These are phyloP conservation scores for Nyssa sinensis DNA, from an alignment of 148 eudicot species.

Conservation along the genomic window DNA sequence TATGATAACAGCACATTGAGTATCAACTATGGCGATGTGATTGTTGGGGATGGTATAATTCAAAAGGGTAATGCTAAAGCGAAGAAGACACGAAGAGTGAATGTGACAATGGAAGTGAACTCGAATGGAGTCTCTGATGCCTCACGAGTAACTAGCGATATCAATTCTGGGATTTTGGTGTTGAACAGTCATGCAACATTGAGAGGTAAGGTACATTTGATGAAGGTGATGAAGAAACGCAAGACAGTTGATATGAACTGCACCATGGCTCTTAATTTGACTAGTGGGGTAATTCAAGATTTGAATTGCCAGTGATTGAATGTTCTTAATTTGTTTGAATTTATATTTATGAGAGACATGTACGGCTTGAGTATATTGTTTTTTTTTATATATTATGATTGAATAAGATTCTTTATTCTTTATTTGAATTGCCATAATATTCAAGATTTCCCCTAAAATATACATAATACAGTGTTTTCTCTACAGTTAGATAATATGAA, in stretches of 20 bases:
- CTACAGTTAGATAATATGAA: no score
- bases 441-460: no score
- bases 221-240: slow-evolving; percentile 20
- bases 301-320: slow-evolving; percentile 13
- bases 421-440: no score
- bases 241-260: slow-evolving; percentile 30
- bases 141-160: not conserved
- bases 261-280: slow-evolving; percentile 16
- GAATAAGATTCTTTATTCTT: not conserved
- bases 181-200: slow-evolving; percentile 17
- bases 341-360: no score
- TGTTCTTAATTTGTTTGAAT: not conserved
- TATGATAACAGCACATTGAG: slow-evolving; percentile 13
- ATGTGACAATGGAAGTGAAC: not conserved
- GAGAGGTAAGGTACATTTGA: slow-evolving; percentile 24
- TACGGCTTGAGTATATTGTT: no score
- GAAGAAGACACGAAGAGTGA: slow-evolving; percentile 16
- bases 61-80: slow-evolving; percentile 18
- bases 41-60: slow-evolving; percentile 21
- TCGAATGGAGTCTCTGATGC: not conserved
- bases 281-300: slow-evolving; percentile 23
- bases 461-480: no score
- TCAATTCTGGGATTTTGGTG: slow-evolving; percentile 23
- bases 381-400: no score
- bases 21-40: slow-evolving; percentile 14